phyloP scores from a whole-genome alignment of 169 alveolate species.

The Cryptosporidium parvum region DNA sequence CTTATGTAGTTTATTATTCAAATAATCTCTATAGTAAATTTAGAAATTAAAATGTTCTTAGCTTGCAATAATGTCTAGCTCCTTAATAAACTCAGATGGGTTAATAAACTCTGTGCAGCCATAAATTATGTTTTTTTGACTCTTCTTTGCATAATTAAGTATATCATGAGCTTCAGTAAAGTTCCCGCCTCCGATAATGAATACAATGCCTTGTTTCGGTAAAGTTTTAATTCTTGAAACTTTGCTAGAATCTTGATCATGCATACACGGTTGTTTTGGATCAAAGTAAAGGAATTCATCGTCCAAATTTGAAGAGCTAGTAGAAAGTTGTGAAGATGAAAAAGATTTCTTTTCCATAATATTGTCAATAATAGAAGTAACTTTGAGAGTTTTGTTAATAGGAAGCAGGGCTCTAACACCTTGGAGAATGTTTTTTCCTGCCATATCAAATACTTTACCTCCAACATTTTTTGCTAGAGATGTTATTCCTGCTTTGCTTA shows the following conservation, averaged over 20 bases:
- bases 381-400: slow-evolving; percentile 73
- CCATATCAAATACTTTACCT: slow-evolving; percentile 73
- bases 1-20: neutral
- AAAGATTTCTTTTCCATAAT: slow-evolving; percentile 82
- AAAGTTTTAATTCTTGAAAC: slow-evolving; percentile 66
- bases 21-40: neutral
- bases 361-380: slow-evolving; percentile 81
- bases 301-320: slow-evolving; percentile 15
- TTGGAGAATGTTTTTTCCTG: slow-evolving; percentile 68
- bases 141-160: slow-evolving; percentile 81
- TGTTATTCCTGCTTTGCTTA: slow-evolving; percentile 52
- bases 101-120: slow-evolving; percentile 81
- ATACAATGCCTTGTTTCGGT: slow-evolving; percentile 79
- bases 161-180: slow-evolving; percentile 84
- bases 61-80: slow-evolving; percentile 52
- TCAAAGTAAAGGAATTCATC: slow-evolving; percentile 77
- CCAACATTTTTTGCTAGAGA: slow-evolving; percentile 66
- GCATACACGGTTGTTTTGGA: slow-evolving; percentile 82
- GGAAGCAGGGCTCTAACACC: slow-evolving; percentile 78
- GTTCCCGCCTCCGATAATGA: slow-evolving; percentile 87
- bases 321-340: slow-evolving; percentile 74
- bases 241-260: slow-evolving; percentile 79
- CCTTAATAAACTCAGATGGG: slow-evolving; percentile 78
- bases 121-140: slow-evolving; percentile 80
- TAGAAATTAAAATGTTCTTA: neutral